Conservation (phyloP, 108 stramenopile genomes). For the Parmales sp. region DNA sequence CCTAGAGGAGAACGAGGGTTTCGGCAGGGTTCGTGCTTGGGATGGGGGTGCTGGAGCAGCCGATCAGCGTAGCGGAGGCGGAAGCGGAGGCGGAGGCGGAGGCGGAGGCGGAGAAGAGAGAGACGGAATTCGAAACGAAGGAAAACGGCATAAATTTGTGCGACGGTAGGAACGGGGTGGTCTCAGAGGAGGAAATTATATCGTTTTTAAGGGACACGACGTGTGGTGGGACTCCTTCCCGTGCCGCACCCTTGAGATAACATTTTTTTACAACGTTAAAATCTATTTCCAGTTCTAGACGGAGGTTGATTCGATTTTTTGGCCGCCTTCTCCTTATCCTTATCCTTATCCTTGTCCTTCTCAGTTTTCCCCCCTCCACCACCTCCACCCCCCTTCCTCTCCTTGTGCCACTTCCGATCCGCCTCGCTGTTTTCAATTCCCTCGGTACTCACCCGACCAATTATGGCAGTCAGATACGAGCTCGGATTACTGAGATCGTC, state of each 20-base stretch:
- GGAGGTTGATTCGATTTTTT: neutral
- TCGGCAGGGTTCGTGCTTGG: slow-evolving; percentile 78
- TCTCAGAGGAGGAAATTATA: slow-evolving; percentile 82
- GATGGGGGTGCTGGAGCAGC: slow-evolving; percentile 35
- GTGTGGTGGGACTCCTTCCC: slow-evolving; percentile 85
- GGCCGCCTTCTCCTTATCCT: slow-evolving; percentile 8
- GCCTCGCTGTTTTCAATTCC: slow-evolving; percentile 42
- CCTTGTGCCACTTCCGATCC: slow-evolving; percentile 16
- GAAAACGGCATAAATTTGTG: slow-evolving; percentile 28
- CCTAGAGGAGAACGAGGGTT: slow-evolving; percentile 82
- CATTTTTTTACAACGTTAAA: no score
- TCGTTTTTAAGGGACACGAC: slow-evolving; percentile 72
- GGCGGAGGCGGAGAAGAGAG: slow-evolving; percentile 2
- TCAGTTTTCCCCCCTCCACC: slow-evolving; percentile 7
- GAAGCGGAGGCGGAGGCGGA: neutral
- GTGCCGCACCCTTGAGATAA: slow-evolving; percentile 97
- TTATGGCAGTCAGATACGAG: slow-evolving; percentile 58
- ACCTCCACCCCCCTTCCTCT: slow-evolving; percentile 17
- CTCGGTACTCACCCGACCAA: slow-evolving; percentile 62
- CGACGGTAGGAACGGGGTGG: slow-evolving; percentile 47
- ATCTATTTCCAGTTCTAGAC: no score
- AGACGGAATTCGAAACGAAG: no score
- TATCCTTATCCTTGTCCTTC: slow-evolving; percentile 7
- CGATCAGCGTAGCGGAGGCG: neutral
- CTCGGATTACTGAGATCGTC: slow-evolving; percentile 62